Percentiles rank a stretch among this genome's conserved stretches.
phyloP scores from a whole-genome alignment of 2,329 filamentous ascomycete species.

The Scedosporium aurantiacum region DNA sequence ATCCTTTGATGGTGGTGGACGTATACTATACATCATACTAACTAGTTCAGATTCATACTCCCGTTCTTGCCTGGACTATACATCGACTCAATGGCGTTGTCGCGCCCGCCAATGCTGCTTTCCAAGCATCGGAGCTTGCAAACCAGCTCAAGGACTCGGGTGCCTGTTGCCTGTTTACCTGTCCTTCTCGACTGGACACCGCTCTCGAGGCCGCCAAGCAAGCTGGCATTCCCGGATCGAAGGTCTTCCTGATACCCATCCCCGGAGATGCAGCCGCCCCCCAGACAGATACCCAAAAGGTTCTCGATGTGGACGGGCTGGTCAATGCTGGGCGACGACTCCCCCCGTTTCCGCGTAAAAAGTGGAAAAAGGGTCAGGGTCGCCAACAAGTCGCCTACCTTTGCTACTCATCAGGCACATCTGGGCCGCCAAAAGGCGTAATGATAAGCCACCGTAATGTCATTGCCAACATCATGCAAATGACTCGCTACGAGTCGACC shows the following conservation, averaged over 20 bases:
- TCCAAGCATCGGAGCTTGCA: conserved; percentile 5
- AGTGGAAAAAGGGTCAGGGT: not conserved
- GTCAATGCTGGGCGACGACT: not conserved
- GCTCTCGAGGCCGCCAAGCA: conserved; percentile 4
- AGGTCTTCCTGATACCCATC: not conserved
- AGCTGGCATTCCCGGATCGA: conserved; percentile 1
- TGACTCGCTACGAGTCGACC: not conserved
- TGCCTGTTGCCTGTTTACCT: conserved; percentile 4
- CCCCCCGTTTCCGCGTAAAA: not conserved
- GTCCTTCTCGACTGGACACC: conserved; percentile 1
- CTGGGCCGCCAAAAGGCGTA: conserved; percentile 4
- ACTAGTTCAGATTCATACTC: conserved; percentile 3
- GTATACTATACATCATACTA: not conserved
- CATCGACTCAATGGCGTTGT: conserved; percentile 8
- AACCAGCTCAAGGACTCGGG: conserved; percentile 8
- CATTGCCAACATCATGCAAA: conserved; percentile 8
- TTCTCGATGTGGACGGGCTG: not conserved
- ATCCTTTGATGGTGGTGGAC: too few species aligned
- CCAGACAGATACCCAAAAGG: not conserved
- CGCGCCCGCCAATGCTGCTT: conserved; percentile 7
- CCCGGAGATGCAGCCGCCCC: not conserved
- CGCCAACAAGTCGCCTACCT: not conserved
- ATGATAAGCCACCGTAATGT: conserved; percentile 6
- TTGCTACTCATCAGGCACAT: conserved; percentile 1
- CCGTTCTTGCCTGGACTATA: conserved; percentile 7